Evolutionary conservation across 169 alveolate species (phyloP), one percentile per base, ranked within the genome.

Genomic region (Cryptosporidium parvum): DNA sequence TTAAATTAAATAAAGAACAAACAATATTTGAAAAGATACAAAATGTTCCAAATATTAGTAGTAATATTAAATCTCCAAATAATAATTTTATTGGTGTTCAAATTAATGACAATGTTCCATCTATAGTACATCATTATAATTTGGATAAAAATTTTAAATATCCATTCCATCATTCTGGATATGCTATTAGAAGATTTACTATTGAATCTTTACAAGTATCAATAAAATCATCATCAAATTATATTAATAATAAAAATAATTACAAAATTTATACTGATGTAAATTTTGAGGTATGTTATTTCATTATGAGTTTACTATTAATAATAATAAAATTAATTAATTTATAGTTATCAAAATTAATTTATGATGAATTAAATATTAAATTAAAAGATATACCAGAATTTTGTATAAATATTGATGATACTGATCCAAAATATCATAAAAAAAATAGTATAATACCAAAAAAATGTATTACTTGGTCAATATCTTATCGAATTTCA

Each of bases 111-210:
- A 26, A 12, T 45, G 44, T 31, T 23, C 89, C 89, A 16, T 80
- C 89, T 16, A 80, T 80, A 23, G 89, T 80, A 8, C 89, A 80
- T 29, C 89, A 80, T 65, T 80, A 80, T 44, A 80, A 80, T 65
- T 29, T 80, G 9, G 48, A 80, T 59, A 80, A 62, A 45, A 59
- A 61, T 26, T 80, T 80, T 42, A n/a, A 59, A 14, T 80, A 80
- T 80, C 89, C 89, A 65, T 80, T 42, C 67, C 52, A 29, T 39
- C 80, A 59, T 51, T 80, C 89, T 35, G 89, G 89, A 31, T 80
- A 62, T 59, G 72, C 75, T 23, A 80, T 80, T 42, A 59, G 89
- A 62, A 80, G 44, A 80, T 23, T 29, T 44, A 53, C 89, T 21
- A 80, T 80, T 42, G 75, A 62, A 44, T 42, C 73, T 7, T 65